Base-by-base conservation (phyloP, 1,284 basidiomycete genomes). In the Gomphus bonarii region DNA sequence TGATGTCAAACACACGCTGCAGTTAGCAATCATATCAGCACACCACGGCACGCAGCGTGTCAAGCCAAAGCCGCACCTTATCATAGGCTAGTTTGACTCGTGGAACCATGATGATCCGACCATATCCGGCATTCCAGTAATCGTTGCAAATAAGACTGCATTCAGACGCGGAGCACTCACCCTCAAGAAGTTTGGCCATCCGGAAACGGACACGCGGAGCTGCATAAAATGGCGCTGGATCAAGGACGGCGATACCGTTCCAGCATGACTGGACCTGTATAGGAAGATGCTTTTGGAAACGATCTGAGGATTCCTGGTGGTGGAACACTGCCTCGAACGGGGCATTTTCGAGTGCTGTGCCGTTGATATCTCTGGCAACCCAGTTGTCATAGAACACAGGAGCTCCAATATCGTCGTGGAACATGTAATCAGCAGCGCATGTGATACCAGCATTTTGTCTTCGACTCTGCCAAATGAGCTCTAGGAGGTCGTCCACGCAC, bases 361-460 rank as follows among this genome's bases (percentile, higher is more conserved):
- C 94, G 72, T 97, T 97, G 73, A 97, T 91, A 70, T 97, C 94
- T 50, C 94, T 81, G 1, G 94, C 93, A 36, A 97, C 94, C 94
- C 94, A 97, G 70, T 95, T 97, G 68, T 97, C 94, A 73, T 97
- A 95, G 71, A 97, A 97, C 22, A 97, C 93, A 1, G 93, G 93
- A 0, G 90, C 78, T 18, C 81, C 87, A 61, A 97, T 88, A 58
- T 95, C 92, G 49, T 93, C 83, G 73, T 97, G 94, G 73, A 91
- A 97, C 90, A 97, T 97, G 73, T 97, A 97, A 70, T 97, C 94
- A 1, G 93, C 85, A 0, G 94, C 94, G 67, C 94, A 97, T 18
- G 94, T 97, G 68, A 97, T 94, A 14, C 94, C 94, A 0, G 94
- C 94, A 70, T 95, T 97, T 71, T 97, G 93, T 60, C 76, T 72